phyloP scores from a whole-genome alignment of 768 basidiomycete species.

The Leccinellum albellum region DNA sequence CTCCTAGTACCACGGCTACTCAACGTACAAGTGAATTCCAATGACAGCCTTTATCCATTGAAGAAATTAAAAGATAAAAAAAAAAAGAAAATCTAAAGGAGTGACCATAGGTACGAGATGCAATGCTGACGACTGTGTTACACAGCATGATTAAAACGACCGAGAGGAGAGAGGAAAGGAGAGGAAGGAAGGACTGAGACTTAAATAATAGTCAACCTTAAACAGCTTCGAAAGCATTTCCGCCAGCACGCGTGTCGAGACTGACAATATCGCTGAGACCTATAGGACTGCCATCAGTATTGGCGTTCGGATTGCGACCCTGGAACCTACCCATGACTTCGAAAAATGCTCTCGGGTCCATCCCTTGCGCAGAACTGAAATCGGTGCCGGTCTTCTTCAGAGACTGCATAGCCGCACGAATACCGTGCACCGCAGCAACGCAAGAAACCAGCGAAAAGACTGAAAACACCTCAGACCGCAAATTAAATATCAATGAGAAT shows the following conservation, averaged over 20 bases:
- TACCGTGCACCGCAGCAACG: constrained; percentile 73
- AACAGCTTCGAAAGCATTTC: constrained; percentile 52
- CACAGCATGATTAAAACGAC: constrained; percentile 10
- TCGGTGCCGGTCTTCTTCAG: constrained; percentile 78
- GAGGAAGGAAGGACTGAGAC: not conserved
- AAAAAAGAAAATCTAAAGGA: constrained; percentile 17
- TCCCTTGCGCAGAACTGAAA: constrained; percentile 54
- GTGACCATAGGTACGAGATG: constrained; percentile 13
- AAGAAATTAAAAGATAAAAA: constrained; percentile 18
- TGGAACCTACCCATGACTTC: constrained; percentile 61
- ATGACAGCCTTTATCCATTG: constrained; percentile 15
- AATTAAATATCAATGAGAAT: not conserved
- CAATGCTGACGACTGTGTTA: constrained; percentile 19
- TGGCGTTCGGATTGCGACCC: not conserved
- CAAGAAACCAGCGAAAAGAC: constrained; percentile 76
- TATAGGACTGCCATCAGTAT: constrained; percentile 13
- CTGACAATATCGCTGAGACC: constrained; percentile 52
- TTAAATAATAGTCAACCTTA: constrained; percentile 24
- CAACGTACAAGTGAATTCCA: constrained; percentile 1
- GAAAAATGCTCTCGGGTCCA: constrained; percentile 78
- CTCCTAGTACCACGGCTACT: not conserved
- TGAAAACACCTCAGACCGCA: constrained; percentile 21
- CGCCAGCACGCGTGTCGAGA: constrained; percentile 56
- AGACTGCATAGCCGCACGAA: constrained; percentile 71
- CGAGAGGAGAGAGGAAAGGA: not conserved